A percentile compares a stretch with the other conserved stretches of the same genome.
Evolutionary conservation across 345 rosid species (phyloP).

Genomic region (Salix udensis): DNA sequence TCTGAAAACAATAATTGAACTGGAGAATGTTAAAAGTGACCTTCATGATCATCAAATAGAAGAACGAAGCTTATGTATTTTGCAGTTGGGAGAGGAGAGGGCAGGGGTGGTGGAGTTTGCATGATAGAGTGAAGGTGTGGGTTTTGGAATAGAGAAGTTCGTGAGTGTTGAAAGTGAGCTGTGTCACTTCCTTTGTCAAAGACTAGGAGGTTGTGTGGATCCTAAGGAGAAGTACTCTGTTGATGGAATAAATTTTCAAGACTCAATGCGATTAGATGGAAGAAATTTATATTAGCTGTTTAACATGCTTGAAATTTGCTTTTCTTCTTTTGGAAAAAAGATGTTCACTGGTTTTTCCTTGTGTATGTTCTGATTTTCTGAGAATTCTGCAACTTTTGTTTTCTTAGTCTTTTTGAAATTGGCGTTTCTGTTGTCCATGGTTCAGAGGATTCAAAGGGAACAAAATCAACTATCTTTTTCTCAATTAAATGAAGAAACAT

Average conservation of each 20-base stretch:
- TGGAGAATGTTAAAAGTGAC: not conserved
- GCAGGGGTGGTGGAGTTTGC: not conserved
- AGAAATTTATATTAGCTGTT: not conserved
- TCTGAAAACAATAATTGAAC: too few species aligned
- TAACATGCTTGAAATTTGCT: not conserved
- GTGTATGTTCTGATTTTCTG: too few species aligned
- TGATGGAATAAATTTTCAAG: not conserved
- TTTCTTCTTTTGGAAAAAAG: too few species aligned
- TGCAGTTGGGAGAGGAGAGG: not conserved
- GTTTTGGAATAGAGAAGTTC: not conserved
- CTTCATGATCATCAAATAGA: not conserved
- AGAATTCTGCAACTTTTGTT: too few species aligned
- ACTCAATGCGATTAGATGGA: not conserved
- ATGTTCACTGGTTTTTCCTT: too few species aligned
- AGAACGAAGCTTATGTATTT: not conserved
- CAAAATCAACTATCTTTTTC: too few species aligned
- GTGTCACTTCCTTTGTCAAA: not conserved
- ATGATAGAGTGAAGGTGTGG: not conserved
- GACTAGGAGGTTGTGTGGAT: not conserved
- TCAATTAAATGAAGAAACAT: too few species aligned
- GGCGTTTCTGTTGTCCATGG: too few species aligned
- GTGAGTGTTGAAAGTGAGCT: not conserved
- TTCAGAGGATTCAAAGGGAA: too few species aligned
- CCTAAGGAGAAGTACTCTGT: not conserved
- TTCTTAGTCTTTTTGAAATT: too few species aligned